Evolutionary conservation across 1,284 basidiomycete genomes (phyloP), one percentile per base, ranked within the genome.

Genomic region (Microbotryum silenes-acaulis): DNA sequence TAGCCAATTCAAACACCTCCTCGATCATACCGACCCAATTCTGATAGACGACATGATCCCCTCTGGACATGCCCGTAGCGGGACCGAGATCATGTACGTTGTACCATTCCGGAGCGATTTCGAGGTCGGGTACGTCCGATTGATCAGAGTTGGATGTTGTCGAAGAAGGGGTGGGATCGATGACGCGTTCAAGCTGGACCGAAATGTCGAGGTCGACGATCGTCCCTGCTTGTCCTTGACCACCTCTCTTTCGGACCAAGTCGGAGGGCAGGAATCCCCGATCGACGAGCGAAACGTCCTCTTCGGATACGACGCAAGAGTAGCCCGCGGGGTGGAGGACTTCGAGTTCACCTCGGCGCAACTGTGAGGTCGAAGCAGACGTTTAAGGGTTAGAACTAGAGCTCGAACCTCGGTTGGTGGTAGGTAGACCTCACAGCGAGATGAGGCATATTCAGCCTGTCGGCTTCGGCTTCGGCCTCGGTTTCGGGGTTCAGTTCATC

Each of bases 1-100:
- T 78, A 7, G 85, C 85, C 78, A 93, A 89, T 71, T 94, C 91
- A 67, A 89, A 91, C 60, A 91, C 77, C 68, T 79, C 78, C 63
- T 80, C 77, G 29, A 81, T 68, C 64, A 91, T 87, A 56, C 91
- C 91, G 70, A 96, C 79, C 92, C 92, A 97, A 73, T 91, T 84
- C 64, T 87, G 82, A 72, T 83, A 83, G 6, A 85, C 78, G 57
- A 93, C 88, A 77, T 86, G 88, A 74, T 93, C 89, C 7, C 89
- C 87, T 48, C 87, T 80, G 25, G 56, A 54, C 51, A 67, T 49
- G 21, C 63, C 37, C 14, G 53, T 33, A 4, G 56, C 59, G 6
- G 63, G 63, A 21, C 61, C 59, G 12, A 67, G 50, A 18, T 56
- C 49, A 14, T 7, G 49, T 6, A 56, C 46, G 6, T 59, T 80